Evolutionary conservation across 495 filamentous ascomycete species (phyloP), one percentile per base, ranked within the genome.

Genomic region (Parathielavia appendiculata): DNA sequence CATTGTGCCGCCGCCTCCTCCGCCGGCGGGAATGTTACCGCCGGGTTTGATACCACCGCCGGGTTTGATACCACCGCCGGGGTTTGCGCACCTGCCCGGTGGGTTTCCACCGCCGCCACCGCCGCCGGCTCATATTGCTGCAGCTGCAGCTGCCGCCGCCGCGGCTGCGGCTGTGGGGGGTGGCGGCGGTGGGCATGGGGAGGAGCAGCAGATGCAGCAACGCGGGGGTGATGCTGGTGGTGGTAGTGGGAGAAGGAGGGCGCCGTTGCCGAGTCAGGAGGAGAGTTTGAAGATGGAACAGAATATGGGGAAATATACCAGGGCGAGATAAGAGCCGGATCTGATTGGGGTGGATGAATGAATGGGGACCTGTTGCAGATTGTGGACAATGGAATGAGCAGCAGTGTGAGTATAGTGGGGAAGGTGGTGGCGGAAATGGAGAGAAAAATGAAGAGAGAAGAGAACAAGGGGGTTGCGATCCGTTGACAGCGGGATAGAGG

Each of bases 271-370:
- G 10, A 91, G 89, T 68, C 89, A 92, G 70, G 83, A 90, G 66
- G 90, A 92, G 65, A 91, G 87, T 66, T 67, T 92, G 67, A 79
- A 82, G 61, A 83, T 86, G 76, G 87, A 91, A 69, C 86, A 90
- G 76, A 78, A 77, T 64, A 79, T 75, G 58, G 85, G 85, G 16
- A 79, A 84, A 60, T 89, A 82, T 65, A 82, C 80, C 51, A 67
- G 76, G 56, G 70, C 75, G 14, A 73, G 80, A 63, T 82, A 77
- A 63, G 34, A 17, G 32, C 4, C 2, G 13, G 26, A n/a, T 14
- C n/a, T 5, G 23, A 5, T 5, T 4, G 39, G 14, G 30, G 47
- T 2, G n/a, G 16, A 4, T 8, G n/a, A 5, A 7, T 13, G 22
- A 14, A 4, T 12, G 45, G 45, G 45, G 23, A 16, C 12, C 2